Conservation (phyloP, 331 rosid genomes). For the Phaseolus coccineus region DNA sequence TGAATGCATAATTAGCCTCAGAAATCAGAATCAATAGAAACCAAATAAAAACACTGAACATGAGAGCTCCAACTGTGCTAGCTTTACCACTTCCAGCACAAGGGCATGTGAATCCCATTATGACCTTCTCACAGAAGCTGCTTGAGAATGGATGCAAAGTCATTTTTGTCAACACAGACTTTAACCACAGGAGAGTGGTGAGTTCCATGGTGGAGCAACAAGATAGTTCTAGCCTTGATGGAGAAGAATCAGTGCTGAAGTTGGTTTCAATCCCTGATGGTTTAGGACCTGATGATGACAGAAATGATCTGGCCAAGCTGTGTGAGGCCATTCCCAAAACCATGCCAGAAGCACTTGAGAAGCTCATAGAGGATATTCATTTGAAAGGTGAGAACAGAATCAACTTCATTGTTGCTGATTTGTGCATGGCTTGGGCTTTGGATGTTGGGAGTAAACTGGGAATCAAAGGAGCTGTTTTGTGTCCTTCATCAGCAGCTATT, state of each 20-base stretch:
- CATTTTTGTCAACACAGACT: conserved; percentile 40
- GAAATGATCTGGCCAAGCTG: conserved; percentile 15
- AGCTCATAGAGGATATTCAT: conserved; percentile 45
- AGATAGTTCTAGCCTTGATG: background rate
- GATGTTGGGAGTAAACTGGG: conserved; percentile 48
- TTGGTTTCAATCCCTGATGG: conserved; percentile 42
- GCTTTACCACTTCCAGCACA: conserved; percentile 46
- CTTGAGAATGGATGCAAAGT: conserved; percentile 38
- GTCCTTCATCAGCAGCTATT: conserved; percentile 27
- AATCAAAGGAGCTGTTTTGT: conserved; percentile 44
- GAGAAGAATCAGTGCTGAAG: background rate
- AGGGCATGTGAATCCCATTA: conserved; percentile 46
- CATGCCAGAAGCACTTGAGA: conserved; percentile 50
- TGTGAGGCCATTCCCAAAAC: background rate
- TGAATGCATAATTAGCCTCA: no score
- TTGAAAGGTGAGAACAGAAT: conserved; percentile 29
- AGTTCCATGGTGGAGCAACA: background rate
- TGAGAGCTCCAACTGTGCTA: conserved; percentile 39
- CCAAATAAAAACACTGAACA: background rate
- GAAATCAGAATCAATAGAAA: background rate
- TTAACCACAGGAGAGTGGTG: conserved; percentile 9
- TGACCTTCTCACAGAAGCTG: conserved; percentile 32
- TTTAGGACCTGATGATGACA: conserved; percentile 38
- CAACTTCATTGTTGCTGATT: conserved; percentile 47
- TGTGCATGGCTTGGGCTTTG: conserved; percentile 35